Conservation (phyloP, 257 asterid species). For the Osmanthus fragrans region DNA sequence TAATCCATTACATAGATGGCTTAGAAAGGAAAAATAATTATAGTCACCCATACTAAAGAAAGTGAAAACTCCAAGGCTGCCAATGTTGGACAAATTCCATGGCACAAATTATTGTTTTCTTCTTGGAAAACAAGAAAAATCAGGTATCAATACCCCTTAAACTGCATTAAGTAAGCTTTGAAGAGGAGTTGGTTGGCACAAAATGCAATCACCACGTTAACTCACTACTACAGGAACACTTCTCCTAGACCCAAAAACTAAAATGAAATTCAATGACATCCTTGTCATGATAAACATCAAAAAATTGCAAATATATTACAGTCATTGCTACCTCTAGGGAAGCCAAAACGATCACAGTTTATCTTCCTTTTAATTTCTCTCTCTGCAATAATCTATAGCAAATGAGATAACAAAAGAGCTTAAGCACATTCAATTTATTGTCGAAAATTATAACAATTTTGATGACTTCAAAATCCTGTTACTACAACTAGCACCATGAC, state of each 20-base stretch:
- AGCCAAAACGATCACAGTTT: not conserved
- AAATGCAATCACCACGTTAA: not conserved
- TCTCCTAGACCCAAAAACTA: not conserved
- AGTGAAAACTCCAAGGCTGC: not conserved
- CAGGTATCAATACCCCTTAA: not conserved
- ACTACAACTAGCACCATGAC: not conserved
- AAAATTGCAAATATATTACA: not conserved
- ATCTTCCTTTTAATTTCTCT: not conserved
- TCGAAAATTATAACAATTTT: not conserved
- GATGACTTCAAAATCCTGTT: not conserved
- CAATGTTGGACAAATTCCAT: not conserved
- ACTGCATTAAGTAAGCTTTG: not conserved
- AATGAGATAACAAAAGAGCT: too few relatives aligned
- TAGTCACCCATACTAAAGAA: not conserved
- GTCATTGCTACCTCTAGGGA: not conserved
- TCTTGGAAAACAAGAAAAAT: not conserved
- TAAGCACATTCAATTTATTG: not conserved
- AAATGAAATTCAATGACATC: too few relatives aligned
- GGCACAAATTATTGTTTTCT: not conserved
- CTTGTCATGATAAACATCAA: not conserved
- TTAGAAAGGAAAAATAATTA: not conserved
- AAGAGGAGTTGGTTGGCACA: not conserved
- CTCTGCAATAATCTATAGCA: not conserved
- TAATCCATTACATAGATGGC: not conserved
- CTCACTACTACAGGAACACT: not conserved